Evolutionary conservation across 2,329 filamentous ascomycete genomes (phyloP), one percentile per base, ranked within the genome.

Genomic region (Pyrenophora teres): DNA sequence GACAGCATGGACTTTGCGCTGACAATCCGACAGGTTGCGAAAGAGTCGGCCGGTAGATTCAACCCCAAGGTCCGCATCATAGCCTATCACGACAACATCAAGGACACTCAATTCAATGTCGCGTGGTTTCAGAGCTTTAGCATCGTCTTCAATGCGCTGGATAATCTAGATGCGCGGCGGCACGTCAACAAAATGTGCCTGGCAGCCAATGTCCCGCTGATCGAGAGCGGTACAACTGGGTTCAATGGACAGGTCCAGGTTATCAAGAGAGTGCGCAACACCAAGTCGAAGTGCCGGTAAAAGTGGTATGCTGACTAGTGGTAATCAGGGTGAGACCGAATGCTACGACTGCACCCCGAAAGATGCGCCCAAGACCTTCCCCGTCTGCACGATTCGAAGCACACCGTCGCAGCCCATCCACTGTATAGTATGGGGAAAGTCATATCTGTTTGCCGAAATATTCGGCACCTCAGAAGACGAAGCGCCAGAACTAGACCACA

Each of bases 121-220:
- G 84, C 87, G 42, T 99, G 93, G 90, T 99, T 97, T 71, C 81
- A 84, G 62, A 76, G 80, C 6, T 99, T 97, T 72, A 81, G 82
- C 41, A 78, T 97, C 21, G 92, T 97, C 7, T 97, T 99, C 81
- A 99, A 99, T 75, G 94, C 94, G 44, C 82, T 99, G 33, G 94
- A 99, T 75, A 99, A 99, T 64, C 80, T 99, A 23, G 92, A 97
- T 50, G 94, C 94, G 18, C 83, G 94, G 60, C 86, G 93, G 44
- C 92, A 97, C 79, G 94, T 97, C 59, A 99, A 99, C 74, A 89
- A 87, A 73, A 97, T 99, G 94, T 97, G 94, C 67, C 77, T 99
- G 60, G 90, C 92, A 1, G 92, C 94, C 9, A 83, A 94, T 65
- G 86, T 97, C 21, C 92, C 94, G 9, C 77, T 99, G 59, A 89